Conservation (phyloP, 768 basidiomycete species). For the Termitomyces sp. region DNA sequence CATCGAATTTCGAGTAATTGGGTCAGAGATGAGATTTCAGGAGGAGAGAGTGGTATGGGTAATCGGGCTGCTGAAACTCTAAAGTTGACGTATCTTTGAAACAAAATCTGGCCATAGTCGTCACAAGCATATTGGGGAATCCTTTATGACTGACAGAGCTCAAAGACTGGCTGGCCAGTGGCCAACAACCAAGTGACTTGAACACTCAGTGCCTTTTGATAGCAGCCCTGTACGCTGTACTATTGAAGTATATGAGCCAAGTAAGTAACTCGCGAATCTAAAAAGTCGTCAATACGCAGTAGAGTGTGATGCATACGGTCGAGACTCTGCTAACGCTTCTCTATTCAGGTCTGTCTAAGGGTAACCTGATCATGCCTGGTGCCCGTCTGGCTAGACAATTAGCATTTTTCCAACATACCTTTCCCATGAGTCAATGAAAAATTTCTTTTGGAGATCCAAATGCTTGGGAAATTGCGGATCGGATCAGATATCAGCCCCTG, state of each 20-base stretch:
- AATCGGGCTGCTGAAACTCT: conserved; percentile 12
- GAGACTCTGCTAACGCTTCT: too few relatives aligned
- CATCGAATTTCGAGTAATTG: conserved; percentile 43
- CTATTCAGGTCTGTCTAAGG: too few relatives aligned
- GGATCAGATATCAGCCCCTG: too few relatives aligned
- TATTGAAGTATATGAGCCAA: not conserved
- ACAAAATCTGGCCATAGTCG: not conserved
- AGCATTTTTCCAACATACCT: too few relatives aligned
- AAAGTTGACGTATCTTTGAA: not conserved
- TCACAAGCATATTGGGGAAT: not conserved
- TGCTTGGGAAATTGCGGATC: too few relatives aligned
- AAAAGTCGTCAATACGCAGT: not conserved
- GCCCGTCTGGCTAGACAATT: too few relatives aligned
- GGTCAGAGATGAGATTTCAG: conserved; percentile 38
- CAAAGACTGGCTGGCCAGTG: not conserved
- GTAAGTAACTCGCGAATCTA: not conserved
- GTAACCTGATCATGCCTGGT: too few relatives aligned
- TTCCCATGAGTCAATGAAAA: too few relatives aligned
- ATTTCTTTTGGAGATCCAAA: too few relatives aligned
- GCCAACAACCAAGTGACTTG: not conserved
- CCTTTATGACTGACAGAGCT: not conserved
- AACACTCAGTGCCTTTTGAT: not conserved
- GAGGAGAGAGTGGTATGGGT: conserved; percentile 28
- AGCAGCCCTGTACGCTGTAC: not conserved
- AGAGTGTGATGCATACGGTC: too few relatives aligned